Evolutionary conservation across 2,329 filamentous ascomycete genomes (phyloP), one percentile per base, ranked within the genome.

Genomic region (Paecilomyces sp.): DNA sequence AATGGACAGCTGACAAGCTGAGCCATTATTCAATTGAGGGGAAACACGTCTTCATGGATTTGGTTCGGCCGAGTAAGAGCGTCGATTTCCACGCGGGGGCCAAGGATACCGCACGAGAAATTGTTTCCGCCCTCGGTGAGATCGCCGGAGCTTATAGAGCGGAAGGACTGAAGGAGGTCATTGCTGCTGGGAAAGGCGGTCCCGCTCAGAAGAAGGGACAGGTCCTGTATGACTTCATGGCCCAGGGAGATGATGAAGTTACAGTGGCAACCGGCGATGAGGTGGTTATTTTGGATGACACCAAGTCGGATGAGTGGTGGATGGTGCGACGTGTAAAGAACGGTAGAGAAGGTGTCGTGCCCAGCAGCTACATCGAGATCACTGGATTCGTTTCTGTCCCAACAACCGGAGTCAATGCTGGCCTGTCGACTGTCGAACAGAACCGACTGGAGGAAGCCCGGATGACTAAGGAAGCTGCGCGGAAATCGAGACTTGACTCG

Each of bases 1-100:
- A 96, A 75, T 99, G 94, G 94, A 89, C 88, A 1, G 93, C 92
- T 0, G 92, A 97, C 52, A 94, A 90, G 72, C 88, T 99, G 82
- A 92, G 89, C n/a, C 91, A 97, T 75, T 97, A 97, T 74, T 97
- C 92, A 24, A 91, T 96, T 60, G 94, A 99, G 78, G 94, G 93
- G 36, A 99, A 99, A 72, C 94, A 97, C 75, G 90, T 99, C 13
- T 99, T 99, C 70, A 82, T 99, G 72, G 94, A 99, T 73, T 81
- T 99, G 54, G 88, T 97, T 57, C 83, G 88, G 58, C 94, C 94
- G 6, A 96, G 91, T 76, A 97, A 93, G 79, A 97, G 92, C 73
- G 82, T 97, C 60, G 94, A 99, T 76, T 95, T 99, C 66, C 94
- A 99, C 73, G 95, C 94, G 18, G 94, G 94, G 52, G 92, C 92